These are phyloP conservation scores for Akanthomyces lecanii DNA, from an alignment of 2,329 filamentous ascomycete species.

Conservation along the genomic window DNA sequence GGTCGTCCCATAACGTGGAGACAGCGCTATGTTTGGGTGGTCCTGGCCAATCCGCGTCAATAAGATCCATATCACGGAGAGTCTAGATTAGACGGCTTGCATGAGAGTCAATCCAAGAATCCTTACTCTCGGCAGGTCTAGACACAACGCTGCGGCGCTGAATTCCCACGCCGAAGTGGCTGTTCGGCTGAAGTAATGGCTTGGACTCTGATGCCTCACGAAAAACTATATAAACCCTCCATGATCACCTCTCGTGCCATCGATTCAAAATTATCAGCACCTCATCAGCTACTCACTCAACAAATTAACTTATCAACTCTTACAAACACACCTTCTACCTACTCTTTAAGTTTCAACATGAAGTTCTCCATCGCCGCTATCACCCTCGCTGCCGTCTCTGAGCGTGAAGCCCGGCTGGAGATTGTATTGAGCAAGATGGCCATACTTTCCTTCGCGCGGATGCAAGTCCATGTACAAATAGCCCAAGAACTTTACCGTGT, in stretches of 20 bases:
- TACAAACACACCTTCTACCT: not conserved
- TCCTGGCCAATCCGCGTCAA: too few relatives aligned
- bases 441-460: too few relatives aligned
- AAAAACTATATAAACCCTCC: not conserved
- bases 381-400: not conserved
- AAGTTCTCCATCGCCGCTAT: slow-evolving; percentile 7
- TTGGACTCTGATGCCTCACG: not conserved
- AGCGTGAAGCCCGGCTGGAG: too few relatives aligned
- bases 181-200: not conserved
- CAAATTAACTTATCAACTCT: not conserved
- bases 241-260: not conserved
- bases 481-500: too few relatives aligned
- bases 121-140: not conserved
- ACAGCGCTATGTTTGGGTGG: not conserved
- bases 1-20: not conserved
- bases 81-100: too few relatives aligned
- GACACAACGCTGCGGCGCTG: not conserved
- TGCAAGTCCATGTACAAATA: too few relatives aligned
- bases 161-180: not conserved
- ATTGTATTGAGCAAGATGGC: too few relatives aligned
- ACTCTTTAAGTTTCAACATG: not conserved
- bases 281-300: not conserved
- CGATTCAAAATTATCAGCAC: not conserved
- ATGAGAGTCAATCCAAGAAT: not conserved
- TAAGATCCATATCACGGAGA: too few relatives aligned